Conservation (phyloP, 2,329 filamentous ascomycete genomes). For the Diaporthe caulivora region DNA sequence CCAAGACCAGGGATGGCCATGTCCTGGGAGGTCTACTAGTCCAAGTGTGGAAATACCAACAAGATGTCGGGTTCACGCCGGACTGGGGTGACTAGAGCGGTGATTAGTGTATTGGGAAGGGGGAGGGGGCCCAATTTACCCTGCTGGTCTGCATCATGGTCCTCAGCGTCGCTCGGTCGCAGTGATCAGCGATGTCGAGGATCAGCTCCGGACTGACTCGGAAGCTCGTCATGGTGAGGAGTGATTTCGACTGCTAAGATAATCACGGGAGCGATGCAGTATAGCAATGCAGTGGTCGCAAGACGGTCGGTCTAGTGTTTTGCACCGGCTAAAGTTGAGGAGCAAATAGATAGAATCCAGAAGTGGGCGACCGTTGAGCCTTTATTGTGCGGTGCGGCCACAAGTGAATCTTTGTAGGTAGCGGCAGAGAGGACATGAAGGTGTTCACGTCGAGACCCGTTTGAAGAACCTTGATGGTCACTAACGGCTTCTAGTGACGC, state of each 20-base stretch:
- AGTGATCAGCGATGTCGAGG: slow-evolving; percentile 36
- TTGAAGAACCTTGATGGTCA: slow-evolving; percentile 36
- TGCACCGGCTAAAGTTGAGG: neutral
- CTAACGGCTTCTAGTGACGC: slow-evolving; percentile 25
- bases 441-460: neutral
- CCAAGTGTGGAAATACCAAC: neutral
- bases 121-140: slow-evolving; percentile 8
- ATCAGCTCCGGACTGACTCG: slow-evolving; percentile 31
- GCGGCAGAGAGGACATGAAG: slow-evolving; percentile 22
- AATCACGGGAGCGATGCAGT: slow-evolving; percentile 24
- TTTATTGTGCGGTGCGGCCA: neutral
- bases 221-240: slow-evolving; percentile 17
- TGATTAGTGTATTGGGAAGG: neutral
- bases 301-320: slow-evolving; percentile 8
- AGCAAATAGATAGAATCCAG: neutral
- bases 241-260: neutral
- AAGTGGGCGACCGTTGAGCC: neutral
- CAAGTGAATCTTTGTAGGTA: neutral
- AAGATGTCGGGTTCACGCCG: neutral
- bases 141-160: slow-evolving; percentile 29
- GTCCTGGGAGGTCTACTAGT: neutral
- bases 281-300: slow-evolving; percentile 27
- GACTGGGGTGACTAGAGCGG: neutral
- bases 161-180: slow-evolving; percentile 33
- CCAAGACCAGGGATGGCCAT: neutral